Evolutionary conservation across 2,329 filamentous ascomycete genomes (phyloP).

Genomic region (Neobulgaria alba): DNA sequence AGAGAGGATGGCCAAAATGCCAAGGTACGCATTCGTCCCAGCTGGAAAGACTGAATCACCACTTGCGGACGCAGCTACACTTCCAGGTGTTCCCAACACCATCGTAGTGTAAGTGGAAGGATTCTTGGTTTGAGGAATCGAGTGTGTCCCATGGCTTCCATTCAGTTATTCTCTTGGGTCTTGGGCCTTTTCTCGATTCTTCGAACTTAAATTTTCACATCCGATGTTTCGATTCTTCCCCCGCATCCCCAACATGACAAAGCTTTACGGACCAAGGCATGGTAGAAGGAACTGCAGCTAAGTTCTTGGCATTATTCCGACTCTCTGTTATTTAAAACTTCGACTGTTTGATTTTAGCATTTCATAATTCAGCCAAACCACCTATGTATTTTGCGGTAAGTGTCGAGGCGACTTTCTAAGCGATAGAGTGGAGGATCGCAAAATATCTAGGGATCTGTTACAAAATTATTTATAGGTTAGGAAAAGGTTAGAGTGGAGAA

Average conservation of each 20-base stretch:
- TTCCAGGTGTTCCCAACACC: slow-evolving; percentile 19
- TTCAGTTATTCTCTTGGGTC: slow-evolving; percentile 12
- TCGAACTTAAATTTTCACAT: background rate
- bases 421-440: background rate
- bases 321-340: slow-evolving; percentile 11
- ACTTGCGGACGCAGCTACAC: slow-evolving; percentile 20
- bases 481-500: background rate
- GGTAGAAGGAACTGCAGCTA: slow-evolving; percentile 19
- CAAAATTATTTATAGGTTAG: background rate
- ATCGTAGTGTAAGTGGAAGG: slow-evolving; percentile 16
- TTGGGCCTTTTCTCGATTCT: slow-evolving; percentile 2
- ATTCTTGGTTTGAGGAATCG: slow-evolving; percentile 3
- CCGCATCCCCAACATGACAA: slow-evolving; percentile 1
- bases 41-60: slow-evolving; percentile 29
- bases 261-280: slow-evolving; percentile 6
- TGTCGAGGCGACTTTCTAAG: slow-evolving; percentile 3
- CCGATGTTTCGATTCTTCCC: background rate
- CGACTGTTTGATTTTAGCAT: slow-evolving; percentile 18
- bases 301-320: slow-evolving; percentile 21
- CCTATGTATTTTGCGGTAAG: slow-evolving; percentile 16
- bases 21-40: slow-evolving; percentile 63
- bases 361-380: slow-evolving; percentile 8
- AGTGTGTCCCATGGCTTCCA: slow-evolving; percentile 17
- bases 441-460: background rate
- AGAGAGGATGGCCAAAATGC: slow-evolving; percentile 75